phyloP scores from a whole-genome alignment of 116 monocot species.

The Zostera marina region DNA sequence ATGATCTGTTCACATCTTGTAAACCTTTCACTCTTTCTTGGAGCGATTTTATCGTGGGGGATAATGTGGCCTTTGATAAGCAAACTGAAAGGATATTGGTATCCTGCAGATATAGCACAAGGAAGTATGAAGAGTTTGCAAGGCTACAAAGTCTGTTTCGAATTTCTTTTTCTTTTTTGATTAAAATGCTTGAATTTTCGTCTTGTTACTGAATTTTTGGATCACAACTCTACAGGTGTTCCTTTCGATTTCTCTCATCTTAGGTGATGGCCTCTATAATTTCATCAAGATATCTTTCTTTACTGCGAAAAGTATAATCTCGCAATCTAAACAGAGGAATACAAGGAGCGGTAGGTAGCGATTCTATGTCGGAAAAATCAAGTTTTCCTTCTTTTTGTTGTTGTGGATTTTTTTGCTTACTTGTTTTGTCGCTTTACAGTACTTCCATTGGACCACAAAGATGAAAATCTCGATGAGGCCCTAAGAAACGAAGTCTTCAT shows the following conservation, averaged over 20 bases:
- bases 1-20: slow-evolving; percentile 36
- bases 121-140: slow-evolving; percentile 31
- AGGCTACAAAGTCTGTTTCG: slow-evolving; percentile 21
- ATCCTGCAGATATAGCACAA: slow-evolving; percentile 8
- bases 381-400: not conserved
- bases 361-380: not conserved
- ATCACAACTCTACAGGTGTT: slow-evolving; percentile 24
- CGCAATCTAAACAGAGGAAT: slow-evolving; percentile 14
- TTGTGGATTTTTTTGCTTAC: not conserved
- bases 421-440: not conserved
- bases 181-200: no score
- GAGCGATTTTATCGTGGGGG: slow-evolving; percentile 29
- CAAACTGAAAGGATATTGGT: slow-evolving; percentile 27
- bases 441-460: not conserved
- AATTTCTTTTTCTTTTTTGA: no score
- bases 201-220: no score
- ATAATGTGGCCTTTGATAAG: slow-evolving; percentile 34
- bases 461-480: slow-evolving; percentile 16
- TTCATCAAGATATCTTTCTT: slow-evolving; percentile 27
- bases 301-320: slow-evolving; percentile 18
- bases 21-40: slow-evolving; percentile 25
- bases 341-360: slow-evolving; percentile 20
- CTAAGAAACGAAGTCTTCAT: slow-evolving; percentile 28
- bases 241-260: slow-evolving; percentile 37
- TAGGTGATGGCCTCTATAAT: slow-evolving; percentile 40